Conservation (phyloP, 768 basidiomycete species). For the Paxillus rubicundulus region DNA sequence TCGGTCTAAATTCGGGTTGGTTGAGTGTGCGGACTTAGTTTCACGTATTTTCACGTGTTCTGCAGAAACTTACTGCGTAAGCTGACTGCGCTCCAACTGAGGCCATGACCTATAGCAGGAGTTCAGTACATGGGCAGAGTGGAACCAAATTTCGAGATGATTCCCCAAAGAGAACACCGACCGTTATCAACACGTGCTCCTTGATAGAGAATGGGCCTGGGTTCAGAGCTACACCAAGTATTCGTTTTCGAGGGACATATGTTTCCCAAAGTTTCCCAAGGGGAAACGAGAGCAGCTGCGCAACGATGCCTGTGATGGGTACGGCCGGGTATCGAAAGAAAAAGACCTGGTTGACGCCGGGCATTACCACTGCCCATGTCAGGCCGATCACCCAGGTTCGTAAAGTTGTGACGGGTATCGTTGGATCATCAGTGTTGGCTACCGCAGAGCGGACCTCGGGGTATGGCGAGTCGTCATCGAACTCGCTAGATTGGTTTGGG, state of each 20-base stretch:
- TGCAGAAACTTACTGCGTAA: conserved; percentile 48
- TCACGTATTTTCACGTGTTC: not conserved
- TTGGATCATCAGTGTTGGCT: conserved; percentile 67
- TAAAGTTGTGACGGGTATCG: conserved; percentile 58
- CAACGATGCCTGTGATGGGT: conserved; percentile 59
- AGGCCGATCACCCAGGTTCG: conserved; percentile 75
- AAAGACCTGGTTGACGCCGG: conserved; percentile 73
- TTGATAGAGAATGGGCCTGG: conserved; percentile 78
- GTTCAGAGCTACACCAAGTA: conserved; percentile 64
- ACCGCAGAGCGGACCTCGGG: conserved; percentile 72
- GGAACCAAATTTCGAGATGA: conserved; percentile 21
- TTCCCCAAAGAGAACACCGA: conserved; percentile 34
- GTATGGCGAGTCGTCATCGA: conserved; percentile 67
- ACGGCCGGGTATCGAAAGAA: conserved; percentile 75
- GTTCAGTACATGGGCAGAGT: conserved; percentile 22
- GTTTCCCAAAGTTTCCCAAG: conserved; percentile 58
- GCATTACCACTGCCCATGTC: conserved; percentile 61
- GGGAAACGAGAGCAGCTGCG: conserved; percentile 70
- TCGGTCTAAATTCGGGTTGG: conserved; percentile 44
- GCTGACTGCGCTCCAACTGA: conserved; percentile 58
- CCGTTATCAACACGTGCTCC: conserved; percentile 68
- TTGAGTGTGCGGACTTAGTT: conserved; percentile 1
- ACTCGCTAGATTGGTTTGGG: conserved; percentile 3
- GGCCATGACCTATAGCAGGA: conserved; percentile 47
- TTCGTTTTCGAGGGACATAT: conserved; percentile 49